phyloP scores from a whole-genome alignment of 2,329 filamentous ascomycete species.

The Nothophaeocryptopus gaeumannii region DNA sequence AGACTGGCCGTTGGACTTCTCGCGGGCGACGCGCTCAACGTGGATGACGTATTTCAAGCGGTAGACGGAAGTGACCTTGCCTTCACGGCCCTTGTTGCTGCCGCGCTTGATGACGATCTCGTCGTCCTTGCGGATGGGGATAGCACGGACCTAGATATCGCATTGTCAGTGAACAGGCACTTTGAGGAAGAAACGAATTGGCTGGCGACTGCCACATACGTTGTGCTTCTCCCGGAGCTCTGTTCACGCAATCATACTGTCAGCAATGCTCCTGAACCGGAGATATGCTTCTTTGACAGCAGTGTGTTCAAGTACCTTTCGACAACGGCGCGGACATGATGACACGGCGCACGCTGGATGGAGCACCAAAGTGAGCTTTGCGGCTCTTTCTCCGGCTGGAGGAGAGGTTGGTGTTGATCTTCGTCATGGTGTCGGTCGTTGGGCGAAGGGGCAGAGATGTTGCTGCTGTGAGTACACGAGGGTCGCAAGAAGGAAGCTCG shows the following conservation, averaged over 20 bases:
- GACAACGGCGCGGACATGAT: constrained; percentile 96
- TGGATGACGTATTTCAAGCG: constrained; percentile 97
- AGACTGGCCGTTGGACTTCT: constrained; percentile 96
- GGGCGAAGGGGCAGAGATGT: constrained; percentile 1
- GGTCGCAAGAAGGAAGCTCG: too few species aligned
- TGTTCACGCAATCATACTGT: constrained; percentile 18
- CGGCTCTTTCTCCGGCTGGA: constrained; percentile 97
- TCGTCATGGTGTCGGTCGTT: constrained; percentile 61
- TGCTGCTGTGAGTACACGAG: too few species aligned
- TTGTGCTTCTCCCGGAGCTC: constrained; percentile 98
- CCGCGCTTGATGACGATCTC: constrained; percentile 83
- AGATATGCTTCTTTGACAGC: constrained; percentile 13
- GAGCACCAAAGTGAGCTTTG: constrained; percentile 96
- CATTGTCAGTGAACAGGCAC: constrained; percentile 13
- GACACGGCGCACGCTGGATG: constrained; percentile 86
- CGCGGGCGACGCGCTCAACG: constrained; percentile 92
- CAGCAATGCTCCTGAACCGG: constrained; percentile 21
- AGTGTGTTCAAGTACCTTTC: constrained; percentile 57
- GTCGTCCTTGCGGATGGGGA: constrained; percentile 93
- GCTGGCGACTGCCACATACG: constrained; percentile 50
- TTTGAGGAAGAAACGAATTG: background rate
- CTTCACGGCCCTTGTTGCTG: constrained; percentile 94
- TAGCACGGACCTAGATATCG: constrained; percentile 58
- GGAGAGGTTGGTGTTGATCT: constrained; percentile 64
- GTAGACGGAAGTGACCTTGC: constrained; percentile 97